phyloP scores from a whole-genome alignment of 176 grass and related monocot genomes.

The Phoenix roebelenii region DNA sequence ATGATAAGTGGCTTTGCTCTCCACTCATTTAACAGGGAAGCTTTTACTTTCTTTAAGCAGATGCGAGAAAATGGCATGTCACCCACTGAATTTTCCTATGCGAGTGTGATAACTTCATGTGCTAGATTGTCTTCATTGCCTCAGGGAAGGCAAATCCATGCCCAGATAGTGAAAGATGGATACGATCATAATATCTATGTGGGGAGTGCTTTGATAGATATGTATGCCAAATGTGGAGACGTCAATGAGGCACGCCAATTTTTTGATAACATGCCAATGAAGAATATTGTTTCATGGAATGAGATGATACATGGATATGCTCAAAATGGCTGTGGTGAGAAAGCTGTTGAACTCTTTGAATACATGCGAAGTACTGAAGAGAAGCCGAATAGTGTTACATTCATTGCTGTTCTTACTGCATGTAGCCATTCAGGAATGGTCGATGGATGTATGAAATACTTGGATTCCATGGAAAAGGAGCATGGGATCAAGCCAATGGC shows the following conservation, averaged over 20 bases:
- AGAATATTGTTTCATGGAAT: constrained; percentile 96
- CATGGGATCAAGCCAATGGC: constrained; percentile 45
- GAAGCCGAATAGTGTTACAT: constrained; percentile 68
- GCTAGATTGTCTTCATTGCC: constrained; percentile 52
- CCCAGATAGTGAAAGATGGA: constrained; percentile 55
- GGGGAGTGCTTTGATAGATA: constrained; percentile 67
- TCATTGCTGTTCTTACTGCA: constrained; percentile 64
- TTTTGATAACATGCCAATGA: constrained; percentile 51
- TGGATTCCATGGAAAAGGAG: constrained; percentile 53
- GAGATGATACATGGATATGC: constrained; percentile 94
- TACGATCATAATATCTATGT: constrained; percentile 68
- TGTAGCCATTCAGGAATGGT: constrained; percentile 64
- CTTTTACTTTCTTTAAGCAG: constrained; percentile 60
- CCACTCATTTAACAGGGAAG: constrained; percentile 59
- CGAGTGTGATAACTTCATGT: constrained; percentile 72
- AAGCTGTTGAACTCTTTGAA: constrained; percentile 66
- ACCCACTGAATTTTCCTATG: constrained; percentile 69
- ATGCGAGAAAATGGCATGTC: constrained; percentile 46
- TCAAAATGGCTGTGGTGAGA: constrained; percentile 57
- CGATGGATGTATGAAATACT: constrained; percentile 42
- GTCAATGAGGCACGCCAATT: constrained; percentile 47
- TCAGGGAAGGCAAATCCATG: constrained; percentile 74
- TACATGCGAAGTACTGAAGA: constrained; percentile 54
- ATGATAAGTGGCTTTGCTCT: constrained; percentile 68
- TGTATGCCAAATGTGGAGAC: constrained; percentile 81